Conservation (phyloP, 176 grass and related monocot species). For the Carex kokanica region DNA sequence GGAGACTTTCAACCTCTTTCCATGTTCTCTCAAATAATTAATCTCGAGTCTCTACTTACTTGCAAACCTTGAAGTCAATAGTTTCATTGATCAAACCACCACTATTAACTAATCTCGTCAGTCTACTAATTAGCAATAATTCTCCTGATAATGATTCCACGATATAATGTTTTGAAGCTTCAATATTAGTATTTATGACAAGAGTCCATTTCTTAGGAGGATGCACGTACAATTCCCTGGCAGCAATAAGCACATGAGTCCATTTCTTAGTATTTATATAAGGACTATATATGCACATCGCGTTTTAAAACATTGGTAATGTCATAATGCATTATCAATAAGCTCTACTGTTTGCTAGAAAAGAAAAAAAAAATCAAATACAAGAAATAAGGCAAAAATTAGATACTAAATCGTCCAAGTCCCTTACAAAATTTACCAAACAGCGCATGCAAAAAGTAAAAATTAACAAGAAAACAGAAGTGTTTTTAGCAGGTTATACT, state of each 20-base stretch:
- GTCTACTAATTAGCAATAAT: not conserved
- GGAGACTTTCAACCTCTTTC: not conserved
- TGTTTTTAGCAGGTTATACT: not conserved
- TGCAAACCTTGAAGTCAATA: not conserved
- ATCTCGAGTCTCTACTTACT: not conserved
- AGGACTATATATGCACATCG: not conserved
- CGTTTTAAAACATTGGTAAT: not conserved
- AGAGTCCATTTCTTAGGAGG: not conserved
- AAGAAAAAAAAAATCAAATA: not conserved
- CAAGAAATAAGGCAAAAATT: not conserved
- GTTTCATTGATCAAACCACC: not conserved
- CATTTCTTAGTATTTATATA: too few species aligned
- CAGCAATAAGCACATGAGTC: too few species aligned
- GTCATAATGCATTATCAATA: not conserved
- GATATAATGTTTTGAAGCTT: not conserved
- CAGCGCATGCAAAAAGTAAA: not conserved
- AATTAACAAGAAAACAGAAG: not conserved
- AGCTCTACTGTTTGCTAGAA: not conserved
- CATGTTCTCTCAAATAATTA: not conserved
- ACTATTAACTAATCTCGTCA: not conserved
- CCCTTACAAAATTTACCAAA: not conserved
- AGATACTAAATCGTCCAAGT: not conserved
- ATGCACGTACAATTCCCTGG: not conserved
- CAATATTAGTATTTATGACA: not conserved
- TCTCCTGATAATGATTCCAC: too few species aligned